Base-by-base conservation (phyloP, 1,284 basidiomycete species). In the Cryptococcus depauperatus region DNA sequence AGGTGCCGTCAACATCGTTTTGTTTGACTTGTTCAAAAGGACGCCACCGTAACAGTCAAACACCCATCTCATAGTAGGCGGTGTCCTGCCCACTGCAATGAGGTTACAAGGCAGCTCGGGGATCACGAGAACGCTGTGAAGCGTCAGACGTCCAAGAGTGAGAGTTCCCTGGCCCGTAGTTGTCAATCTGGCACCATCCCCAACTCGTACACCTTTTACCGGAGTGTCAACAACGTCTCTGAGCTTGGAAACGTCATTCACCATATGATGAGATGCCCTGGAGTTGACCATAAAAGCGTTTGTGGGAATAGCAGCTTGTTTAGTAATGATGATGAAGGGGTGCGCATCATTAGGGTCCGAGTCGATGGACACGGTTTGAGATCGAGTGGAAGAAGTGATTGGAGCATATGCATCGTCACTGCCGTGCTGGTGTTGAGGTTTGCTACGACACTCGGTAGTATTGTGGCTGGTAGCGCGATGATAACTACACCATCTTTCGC, bases 31-130 rank as follows among this genome's bases (percentile, higher is more conserved):
- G n/a, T 39, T 21, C 34, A 35, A 30, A 11, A 43, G 29, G 3
- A 4, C 13, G 11, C 33, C 46, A 16, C 14, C 16, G 7, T 13
- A 19, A 28, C 19, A n/a, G 35, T 32, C 22, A n/a, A 48, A 43
- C 34, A 16, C 8, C 41, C 35, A 43, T n/a, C 22, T 7, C n/a
- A 42, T n/a, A 14, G 11, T n/a, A 10, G n/a, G 5, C 13, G 41
- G 40, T 5, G 32, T 25, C 13, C 22, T 37, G 26, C 37, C 29
- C 35, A 48, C 46, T 33, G 41, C 41, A 14, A 48, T 18, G 7
- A 48, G 35, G 19, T 41, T 46, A 26, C 39, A 48, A 10, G 26
- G 25, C 4, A 50, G 28, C 9, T 47, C 18, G 22, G 51, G 40
- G 19, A 46, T 33, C 39, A 27, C 11, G 10, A 40, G 37, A 16